Evolutionary conservation across 2,329 filamentous ascomycete genomes (phyloP).

Genomic region (Aureobasidium zeae): DNA sequence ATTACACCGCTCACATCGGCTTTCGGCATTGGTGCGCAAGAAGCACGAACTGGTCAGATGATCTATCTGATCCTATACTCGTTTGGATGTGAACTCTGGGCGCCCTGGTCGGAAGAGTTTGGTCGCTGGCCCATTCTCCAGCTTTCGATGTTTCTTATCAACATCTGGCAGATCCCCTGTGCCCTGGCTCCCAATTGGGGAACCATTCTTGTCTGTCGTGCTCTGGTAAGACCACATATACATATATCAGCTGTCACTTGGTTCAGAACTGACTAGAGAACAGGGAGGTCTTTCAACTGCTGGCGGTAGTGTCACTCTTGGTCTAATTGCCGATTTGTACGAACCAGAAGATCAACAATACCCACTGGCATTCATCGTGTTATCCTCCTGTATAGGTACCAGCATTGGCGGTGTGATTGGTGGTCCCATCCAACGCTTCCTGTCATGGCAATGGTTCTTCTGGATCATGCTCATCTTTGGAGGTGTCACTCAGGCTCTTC

Average conservation of each 20-base stretch:
- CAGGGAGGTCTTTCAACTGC: constrained; percentile 41
- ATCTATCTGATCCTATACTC: constrained; percentile 73
- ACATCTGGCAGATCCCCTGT: constrained; percentile 61
- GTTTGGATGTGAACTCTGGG: constrained; percentile 82
- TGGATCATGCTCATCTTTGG: constrained; percentile 82
- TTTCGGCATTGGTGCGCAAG: constrained; percentile 59
- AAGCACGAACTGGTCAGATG: constrained; percentile 63
- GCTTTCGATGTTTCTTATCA: constrained; percentile 63
- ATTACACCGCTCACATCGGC: constrained; percentile 44
- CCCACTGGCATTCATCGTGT: constrained; percentile 44
- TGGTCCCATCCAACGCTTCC: constrained; percentile 23
- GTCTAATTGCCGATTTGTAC: constrained; percentile 57
- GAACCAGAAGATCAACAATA: constrained; percentile 48
- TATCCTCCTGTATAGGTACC: constrained; percentile 17
- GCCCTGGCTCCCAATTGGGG: constrained; percentile 36
- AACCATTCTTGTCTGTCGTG: constrained; percentile 36
- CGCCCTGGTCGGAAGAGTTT: constrained; percentile 77
- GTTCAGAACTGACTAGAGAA: constrained; percentile 27
- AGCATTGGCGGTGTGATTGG: constrained; percentile 16
- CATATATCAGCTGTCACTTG: constrained; percentile 24
- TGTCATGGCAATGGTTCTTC: constrained; percentile 67
- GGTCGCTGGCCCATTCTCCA: constrained; percentile 70
- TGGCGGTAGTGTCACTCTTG: constrained; percentile 55
- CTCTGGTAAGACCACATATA: constrained; percentile 47
- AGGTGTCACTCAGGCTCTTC: constrained; percentile 53